Evolutionary conservation across 2,329 filamentous ascomycete genomes (phyloP).

Genomic region (Corinectria fuckeliana): DNA sequence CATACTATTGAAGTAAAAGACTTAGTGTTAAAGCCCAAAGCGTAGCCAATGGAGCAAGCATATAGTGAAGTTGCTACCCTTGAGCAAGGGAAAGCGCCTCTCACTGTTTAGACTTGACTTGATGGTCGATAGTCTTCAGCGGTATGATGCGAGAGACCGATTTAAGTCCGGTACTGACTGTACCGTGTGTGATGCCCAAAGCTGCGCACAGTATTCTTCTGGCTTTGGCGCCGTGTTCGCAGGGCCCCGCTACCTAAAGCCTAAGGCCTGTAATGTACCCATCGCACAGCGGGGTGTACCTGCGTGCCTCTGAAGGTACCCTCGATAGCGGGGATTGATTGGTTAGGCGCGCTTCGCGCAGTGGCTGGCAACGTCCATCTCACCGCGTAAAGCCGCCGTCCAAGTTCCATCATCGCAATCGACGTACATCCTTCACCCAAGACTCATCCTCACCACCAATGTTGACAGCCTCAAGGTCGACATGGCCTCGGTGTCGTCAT

Average conservation of each 20-base stretch:
- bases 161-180: neutral
- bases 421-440: conserved; percentile 1
- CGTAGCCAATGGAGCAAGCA: neutral
- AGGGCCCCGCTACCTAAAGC: neutral
- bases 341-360: conserved; percentile 14
- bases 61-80: too few species aligned
- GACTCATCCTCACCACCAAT: conserved; percentile 18
- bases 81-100: too few species aligned
- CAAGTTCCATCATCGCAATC: conserved; percentile 1
- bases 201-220: neutral
- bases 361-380: neutral
- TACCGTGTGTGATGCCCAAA: neutral
- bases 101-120: neutral
- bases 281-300: neutral
- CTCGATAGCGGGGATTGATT: conserved; percentile 21
- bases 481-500: conserved; percentile 33
- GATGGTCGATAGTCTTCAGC: neutral
- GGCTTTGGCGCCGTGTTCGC: neutral
- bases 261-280: too few species aligned
- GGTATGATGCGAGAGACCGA: neutral
- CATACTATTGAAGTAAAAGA: too few species aligned
- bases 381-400: conserved; percentile 28
- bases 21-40: too few species aligned
- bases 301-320: neutral
- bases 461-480: conserved; percentile 18